Evolutionary conservation across 1,139 yeast species (phyloP), one percentile per base, ranked within the genome.

Genomic region (Hyphopichia wangnamkhiaoensis): DNA sequence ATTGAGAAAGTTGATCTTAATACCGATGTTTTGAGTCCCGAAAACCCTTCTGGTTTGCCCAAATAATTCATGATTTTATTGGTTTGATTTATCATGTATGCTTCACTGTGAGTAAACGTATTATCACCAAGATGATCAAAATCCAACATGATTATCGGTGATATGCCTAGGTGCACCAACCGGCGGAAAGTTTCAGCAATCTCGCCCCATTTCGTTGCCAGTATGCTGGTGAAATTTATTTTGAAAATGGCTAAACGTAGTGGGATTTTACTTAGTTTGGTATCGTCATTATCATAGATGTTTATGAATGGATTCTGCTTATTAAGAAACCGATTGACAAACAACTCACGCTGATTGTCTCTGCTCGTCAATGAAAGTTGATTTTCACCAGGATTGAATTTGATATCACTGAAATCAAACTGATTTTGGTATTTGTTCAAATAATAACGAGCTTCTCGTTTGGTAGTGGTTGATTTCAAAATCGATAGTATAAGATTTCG

Each of bases 391-490:
- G n/a, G n/a, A n/a, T n/a, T n/a, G 28, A 48, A 49, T 9, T 43
- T 32, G 14, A 52, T 47, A 21, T 50, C 50, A 24, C 53, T 48
- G 40, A 60, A 59, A 39, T 64, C 65, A 47, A 67, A 65, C 45
- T 65, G 74, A 52, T 69, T 62, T 56, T 71, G 65, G 50, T 85
- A 85, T 57, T 82, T 84, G 30, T 74, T 63, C 36, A 85, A 59
- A 52, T 84, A 85, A 43, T 80, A 80, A 46, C 72, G 70, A 3
- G 89, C 88, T 54, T 85, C 94, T 47, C 94, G 60, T 55, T 83
- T 84, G 1, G 93, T 84, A 10, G 91, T 85, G 5, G 94, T 83
- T 5, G 89, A 80, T 50, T 78, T 81, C 38, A 85, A 63, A 23
- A 85, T 83, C 4, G 89, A 80, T 17, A 84, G 62, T n/a, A 84